These are phyloP conservation scores for Posidonia oceanica DNA, from an alignment of 116 monocot species.

Conservation along the genomic window DNA sequence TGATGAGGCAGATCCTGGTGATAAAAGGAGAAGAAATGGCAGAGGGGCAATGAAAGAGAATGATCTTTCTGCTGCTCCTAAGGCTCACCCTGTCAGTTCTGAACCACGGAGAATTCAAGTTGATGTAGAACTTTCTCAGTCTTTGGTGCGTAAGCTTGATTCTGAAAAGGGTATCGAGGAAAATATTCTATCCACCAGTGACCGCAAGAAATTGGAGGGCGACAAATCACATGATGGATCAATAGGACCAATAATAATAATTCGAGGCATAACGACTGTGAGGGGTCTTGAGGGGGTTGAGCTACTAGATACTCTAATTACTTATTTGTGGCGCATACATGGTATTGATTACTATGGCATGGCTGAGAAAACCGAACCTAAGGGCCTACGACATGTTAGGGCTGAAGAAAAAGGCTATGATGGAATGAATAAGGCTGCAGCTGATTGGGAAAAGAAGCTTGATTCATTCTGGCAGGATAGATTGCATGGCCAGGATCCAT, in stretches of 20 bases:
- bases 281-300: constrained; percentile 97
- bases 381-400: constrained; percentile 87
- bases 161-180: constrained; percentile 82
- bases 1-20: constrained; percentile 58
- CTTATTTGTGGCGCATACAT: constrained; percentile 92
- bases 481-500: constrained; percentile 64
- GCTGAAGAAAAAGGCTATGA: constrained; percentile 50
- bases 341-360: constrained; percentile 95
- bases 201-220: constrained; percentile 51
- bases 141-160: constrained; percentile 75
- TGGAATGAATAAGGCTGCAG: constrained; percentile 16
- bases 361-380: constrained; percentile 64
- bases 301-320: constrained; percentile 82
- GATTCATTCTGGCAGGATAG: constrained; percentile 87
- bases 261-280: constrained; percentile 71
- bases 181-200: constrained; percentile 51
- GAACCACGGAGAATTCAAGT: constrained; percentile 65
- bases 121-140: constrained; percentile 69
- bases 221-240: constrained; percentile 84
- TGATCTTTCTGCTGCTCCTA: constrained; percentile 62
- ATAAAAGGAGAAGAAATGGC: constrained; percentile 71
- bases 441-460: constrained; percentile 91
- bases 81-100: constrained; percentile 61
- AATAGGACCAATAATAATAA: constrained; percentile 81
- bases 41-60: constrained; percentile 50